These are phyloP conservation scores for Nicotiana otophora DNA, from an alignment of 257 asterid genomes.

Conservation along the genomic window DNA sequence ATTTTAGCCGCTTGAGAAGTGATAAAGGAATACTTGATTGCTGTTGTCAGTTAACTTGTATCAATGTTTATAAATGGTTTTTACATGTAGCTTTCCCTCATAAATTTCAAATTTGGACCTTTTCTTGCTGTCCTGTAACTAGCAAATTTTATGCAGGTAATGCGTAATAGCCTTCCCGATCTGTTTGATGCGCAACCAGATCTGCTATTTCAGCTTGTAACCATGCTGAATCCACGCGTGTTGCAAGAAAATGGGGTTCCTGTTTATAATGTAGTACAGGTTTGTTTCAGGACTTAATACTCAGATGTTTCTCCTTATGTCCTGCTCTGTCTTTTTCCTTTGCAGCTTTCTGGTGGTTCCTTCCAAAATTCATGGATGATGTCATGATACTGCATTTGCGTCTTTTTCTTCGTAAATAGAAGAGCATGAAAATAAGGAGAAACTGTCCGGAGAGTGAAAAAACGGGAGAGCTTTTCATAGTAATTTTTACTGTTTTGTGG, in stretches of 20 bases:
- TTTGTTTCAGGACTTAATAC: constrained; percentile 15
- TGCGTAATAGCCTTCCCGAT: constrained; percentile 87
- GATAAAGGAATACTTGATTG: neutral
- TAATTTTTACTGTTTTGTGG: neutral
- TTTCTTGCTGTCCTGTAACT: neutral
- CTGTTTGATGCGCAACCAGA: constrained; percentile 96
- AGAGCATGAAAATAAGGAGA: neutral
- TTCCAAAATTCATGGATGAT: neutral
- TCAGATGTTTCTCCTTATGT: neutral
- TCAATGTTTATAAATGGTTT: neutral
- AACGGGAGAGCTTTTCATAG: neutral
- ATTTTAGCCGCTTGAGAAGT: neutral
- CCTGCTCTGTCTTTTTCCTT: neutral
- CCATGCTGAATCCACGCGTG: constrained; percentile 91
- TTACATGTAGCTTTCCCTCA: neutral
- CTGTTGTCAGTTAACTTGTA: neutral
- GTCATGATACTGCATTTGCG: neutral
- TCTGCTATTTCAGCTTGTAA: constrained; percentile 86
- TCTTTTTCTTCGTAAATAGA: neutral
- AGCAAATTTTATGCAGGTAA: constrained; percentile 44
- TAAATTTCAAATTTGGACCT: neutral
- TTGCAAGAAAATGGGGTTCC: constrained; percentile 87
- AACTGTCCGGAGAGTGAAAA: neutral
- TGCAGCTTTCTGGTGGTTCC: neutral
- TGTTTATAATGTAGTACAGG: constrained; percentile 90